Conservation (phyloP, 1,284 basidiomycete genomes). For the Marasmius fiardii region DNA sequence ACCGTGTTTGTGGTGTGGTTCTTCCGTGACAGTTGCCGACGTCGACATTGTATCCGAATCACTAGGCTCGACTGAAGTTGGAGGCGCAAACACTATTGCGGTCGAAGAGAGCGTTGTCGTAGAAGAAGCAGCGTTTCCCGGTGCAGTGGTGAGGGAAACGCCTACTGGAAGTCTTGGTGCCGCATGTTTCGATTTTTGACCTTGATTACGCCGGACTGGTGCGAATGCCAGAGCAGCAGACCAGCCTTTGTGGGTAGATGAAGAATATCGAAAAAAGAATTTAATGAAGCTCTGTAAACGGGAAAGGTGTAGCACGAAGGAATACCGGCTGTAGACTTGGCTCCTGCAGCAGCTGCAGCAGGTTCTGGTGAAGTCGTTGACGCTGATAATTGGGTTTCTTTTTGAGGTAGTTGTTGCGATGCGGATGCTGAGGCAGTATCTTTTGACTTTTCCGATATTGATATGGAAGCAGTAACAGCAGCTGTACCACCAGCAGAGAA, state of each 20-base stretch:
- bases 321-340: constrained; percentile 81
- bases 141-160: constrained; percentile 41
- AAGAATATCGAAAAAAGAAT: constrained; percentile 24
- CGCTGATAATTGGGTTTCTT: background rate
- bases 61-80: constrained; percentile 47
- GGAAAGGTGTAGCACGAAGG: constrained; percentile 36
- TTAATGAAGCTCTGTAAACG: constrained; percentile 32
- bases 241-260: constrained; percentile 54
- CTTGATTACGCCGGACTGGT: constrained; percentile 58
- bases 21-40: constrained; percentile 16
- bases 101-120: constrained; percentile 52
- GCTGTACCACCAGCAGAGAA: constrained; percentile 58
- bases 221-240: constrained; percentile 85
- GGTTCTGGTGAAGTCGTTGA: constrained; percentile 18
- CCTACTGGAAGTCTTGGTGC: constrained; percentile 59
- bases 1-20: constrained; percentile 23
- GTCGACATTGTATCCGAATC: constrained; percentile 21
- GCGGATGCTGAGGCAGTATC: constrained; percentile 23
- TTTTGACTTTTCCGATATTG: constrained; percentile 16
- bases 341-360: constrained; percentile 35
- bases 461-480: constrained; percentile 18
- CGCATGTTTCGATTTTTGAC: constrained; percentile 50
- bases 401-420: background rate
- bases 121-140: background rate
- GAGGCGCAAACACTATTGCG: constrained; percentile 70